phyloP scores from a whole-genome alignment of 2,329 filamentous ascomycete species.

The Taxawa tesnikishii region DNA sequence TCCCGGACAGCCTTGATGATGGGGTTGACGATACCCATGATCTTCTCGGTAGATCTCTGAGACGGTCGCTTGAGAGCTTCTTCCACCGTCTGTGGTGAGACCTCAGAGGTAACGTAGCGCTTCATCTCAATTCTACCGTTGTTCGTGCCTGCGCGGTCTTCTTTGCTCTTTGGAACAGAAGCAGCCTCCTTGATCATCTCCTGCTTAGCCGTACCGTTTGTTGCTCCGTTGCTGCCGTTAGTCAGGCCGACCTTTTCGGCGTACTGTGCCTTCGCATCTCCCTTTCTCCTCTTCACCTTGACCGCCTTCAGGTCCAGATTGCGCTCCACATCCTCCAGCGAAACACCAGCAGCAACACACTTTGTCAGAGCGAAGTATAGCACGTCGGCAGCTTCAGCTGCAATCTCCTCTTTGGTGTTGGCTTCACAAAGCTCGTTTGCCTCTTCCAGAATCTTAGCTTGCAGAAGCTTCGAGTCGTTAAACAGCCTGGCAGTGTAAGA shows the following conservation, averaged over 20 bases:
- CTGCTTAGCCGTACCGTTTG: constrained; percentile 18
- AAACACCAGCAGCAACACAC: constrained; percentile 74
- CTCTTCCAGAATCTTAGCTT: constrained; percentile 97
- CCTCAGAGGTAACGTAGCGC: constrained; percentile 57
- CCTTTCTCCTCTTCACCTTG: constrained; percentile 86
- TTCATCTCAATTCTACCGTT: constrained; percentile 67
- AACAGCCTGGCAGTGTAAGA: constrained; percentile 93
- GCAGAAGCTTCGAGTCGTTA: constrained; percentile 75
- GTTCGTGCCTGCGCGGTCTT: constrained; percentile 35
- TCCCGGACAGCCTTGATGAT: constrained; percentile 81
- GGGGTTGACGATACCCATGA: constrained; percentile 79
- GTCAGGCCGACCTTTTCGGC: constrained; percentile 66
- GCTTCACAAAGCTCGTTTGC: constrained; percentile 90
- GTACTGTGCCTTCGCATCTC: constrained; percentile 91
- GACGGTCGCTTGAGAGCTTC: constrained; percentile 77
- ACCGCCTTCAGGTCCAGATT: constrained; percentile 90
- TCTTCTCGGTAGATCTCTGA: constrained; percentile 87
- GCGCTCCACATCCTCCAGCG: constrained; percentile 75
- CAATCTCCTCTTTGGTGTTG: constrained; percentile 66
- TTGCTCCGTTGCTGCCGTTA: constrained; percentile 14
- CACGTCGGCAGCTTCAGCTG: constrained; percentile 88
- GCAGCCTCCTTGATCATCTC: constrained; percentile 38
- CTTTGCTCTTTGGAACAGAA: constrained; percentile 38
- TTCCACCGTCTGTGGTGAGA: constrained; percentile 52
- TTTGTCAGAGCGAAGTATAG: constrained; percentile 93